Conservation (phyloP, 257 asterid genomes). For the Verbena officinalis region DNA sequence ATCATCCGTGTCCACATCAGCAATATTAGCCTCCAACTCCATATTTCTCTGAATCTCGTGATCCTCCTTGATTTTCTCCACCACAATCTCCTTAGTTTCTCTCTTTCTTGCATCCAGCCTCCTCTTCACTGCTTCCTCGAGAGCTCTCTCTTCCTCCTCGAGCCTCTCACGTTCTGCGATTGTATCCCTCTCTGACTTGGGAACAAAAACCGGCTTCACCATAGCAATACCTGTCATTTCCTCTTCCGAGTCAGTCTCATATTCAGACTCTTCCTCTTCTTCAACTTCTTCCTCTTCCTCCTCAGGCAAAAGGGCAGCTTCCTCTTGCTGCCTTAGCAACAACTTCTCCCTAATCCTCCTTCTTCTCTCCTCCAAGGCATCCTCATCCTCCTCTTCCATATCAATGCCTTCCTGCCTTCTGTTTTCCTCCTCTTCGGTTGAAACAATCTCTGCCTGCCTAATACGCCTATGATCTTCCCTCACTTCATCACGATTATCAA, state of each 20-base stretch:
- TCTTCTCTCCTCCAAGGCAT: slow-evolving; percentile 81
- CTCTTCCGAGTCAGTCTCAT: slow-evolving; percentile 91
- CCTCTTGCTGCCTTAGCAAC: slow-evolving; percentile 74
- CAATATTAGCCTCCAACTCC: slow-evolving; percentile 71
- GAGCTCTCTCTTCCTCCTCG: slow-evolving; percentile 84
- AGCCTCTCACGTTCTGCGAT: slow-evolving; percentile 89
- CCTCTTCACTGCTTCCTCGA: slow-evolving; percentile 71
- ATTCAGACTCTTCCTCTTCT: slow-evolving; percentile 69
- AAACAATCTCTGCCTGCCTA: slow-evolving; percentile 93
- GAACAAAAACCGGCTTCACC: slow-evolving; percentile 86
- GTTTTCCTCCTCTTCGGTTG: slow-evolving; percentile 83
- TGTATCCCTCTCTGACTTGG: slow-evolving; percentile 79
- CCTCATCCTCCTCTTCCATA: slow-evolving; percentile 80
- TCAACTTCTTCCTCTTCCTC: slow-evolving; percentile 79
- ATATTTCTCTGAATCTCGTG: slow-evolving; percentile 76
- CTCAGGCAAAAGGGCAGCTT: slow-evolving; percentile 62
- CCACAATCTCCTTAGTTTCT: slow-evolving; percentile 77
- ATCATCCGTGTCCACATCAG: slow-evolving; percentile 94
- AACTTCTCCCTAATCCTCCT: slow-evolving; percentile 72
- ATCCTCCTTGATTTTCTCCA: slow-evolving; percentile 87
- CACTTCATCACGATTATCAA: slow-evolving; percentile 79
- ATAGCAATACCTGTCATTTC: slow-evolving; percentile 65
- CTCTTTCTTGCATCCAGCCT: slow-evolving; percentile 74
- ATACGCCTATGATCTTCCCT: slow-evolving; percentile 91
- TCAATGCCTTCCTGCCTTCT: slow-evolving; percentile 64